These are phyloP conservation scores for Cubamyces sp. DNA, from an alignment of 768 basidiomycete genomes.

Conservation along the genomic window DNA sequence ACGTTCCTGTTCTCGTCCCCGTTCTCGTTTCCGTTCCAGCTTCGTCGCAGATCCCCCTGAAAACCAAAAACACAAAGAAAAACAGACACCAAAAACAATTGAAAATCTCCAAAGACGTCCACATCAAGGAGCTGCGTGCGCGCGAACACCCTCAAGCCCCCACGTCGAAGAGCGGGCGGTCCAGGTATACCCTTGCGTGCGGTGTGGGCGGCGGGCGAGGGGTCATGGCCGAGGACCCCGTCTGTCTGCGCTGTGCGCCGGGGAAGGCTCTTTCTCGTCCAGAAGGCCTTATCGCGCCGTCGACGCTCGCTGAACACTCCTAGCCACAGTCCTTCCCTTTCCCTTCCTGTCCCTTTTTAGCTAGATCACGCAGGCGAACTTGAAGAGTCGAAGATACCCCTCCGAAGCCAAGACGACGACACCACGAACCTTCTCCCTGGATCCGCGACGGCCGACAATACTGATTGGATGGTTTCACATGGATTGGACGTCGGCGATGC, in stretches of 20 bases:
- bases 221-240: slow-evolving; percentile 11
- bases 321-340: background rate
- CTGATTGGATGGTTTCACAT: background rate
- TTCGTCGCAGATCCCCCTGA: too few species aligned
- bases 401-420: background rate
- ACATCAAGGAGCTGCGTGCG: slow-evolving; percentile 7
- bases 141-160: background rate
- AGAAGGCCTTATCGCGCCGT: background rate
- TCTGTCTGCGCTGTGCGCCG: slow-evolving; percentile 1
- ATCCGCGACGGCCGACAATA: background rate
- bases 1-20: background rate
- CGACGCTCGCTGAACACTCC: background rate
- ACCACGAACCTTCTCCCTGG: too few species aligned
- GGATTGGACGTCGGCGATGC: slow-evolving; percentile 12
- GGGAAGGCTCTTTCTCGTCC: background rate
- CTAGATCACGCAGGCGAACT: too few species aligned
- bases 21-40: background rate
- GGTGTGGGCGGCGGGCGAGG: slow-evolving; percentile 9
- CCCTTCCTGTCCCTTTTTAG: too few species aligned
- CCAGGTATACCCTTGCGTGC: slow-evolving; percentile 5
- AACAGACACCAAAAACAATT: too few species aligned
- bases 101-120: background rate
- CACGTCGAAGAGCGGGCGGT: background rate
- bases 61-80: too few species aligned
- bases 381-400: background rate